phyloP scores from a whole-genome alignment of 148 eudicot genomes.

The Dianthus caryophyllus region DNA sequence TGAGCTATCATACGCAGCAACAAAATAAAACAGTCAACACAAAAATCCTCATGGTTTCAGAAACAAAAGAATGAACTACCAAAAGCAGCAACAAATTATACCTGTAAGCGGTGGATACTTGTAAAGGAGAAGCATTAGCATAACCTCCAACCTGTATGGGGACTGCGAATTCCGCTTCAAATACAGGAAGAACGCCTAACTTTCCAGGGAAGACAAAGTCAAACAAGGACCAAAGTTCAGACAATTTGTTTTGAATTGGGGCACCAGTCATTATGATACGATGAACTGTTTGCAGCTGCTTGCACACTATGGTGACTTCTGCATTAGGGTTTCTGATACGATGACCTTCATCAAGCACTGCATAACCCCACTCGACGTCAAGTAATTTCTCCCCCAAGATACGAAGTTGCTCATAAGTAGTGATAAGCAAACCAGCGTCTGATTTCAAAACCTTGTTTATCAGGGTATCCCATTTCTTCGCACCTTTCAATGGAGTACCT shows the following conservation, averaged over 20 bases:
- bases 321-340: constrained; percentile 98
- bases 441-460: constrained; percentile 70
- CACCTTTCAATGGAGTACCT: constrained; percentile 28
- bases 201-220: constrained; percentile 99
- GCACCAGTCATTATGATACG: constrained; percentile 98
- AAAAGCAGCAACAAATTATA: constrained; percentile 19
- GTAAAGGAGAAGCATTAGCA: constrained; percentile 94
- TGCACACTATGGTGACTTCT: constrained; percentile 90
- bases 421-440: constrained; percentile 79
- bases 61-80: not conserved
- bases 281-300: constrained; percentile 96
- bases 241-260: constrained; percentile 94
- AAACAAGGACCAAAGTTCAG: constrained; percentile 95
- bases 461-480: constrained; percentile 75
- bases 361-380: constrained; percentile 95
- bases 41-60: not conserved
- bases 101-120: constrained; percentile 99
- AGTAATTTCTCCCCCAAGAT: constrained; percentile 70
- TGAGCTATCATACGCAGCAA: too few species aligned
- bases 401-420: constrained; percentile 96
- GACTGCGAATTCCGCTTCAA: constrained; percentile 95
- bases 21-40: not conserved
- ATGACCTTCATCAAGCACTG: constrained; percentile 94
- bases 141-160: constrained; percentile 98
- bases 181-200: constrained; percentile 93